A percentile compares a stretch with the other conserved stretches of the same genome.
These are phyloP conservation scores for Salvia rosmarinus DNA, from an alignment of 257 asterid species.

Conservation along the genomic window DNA sequence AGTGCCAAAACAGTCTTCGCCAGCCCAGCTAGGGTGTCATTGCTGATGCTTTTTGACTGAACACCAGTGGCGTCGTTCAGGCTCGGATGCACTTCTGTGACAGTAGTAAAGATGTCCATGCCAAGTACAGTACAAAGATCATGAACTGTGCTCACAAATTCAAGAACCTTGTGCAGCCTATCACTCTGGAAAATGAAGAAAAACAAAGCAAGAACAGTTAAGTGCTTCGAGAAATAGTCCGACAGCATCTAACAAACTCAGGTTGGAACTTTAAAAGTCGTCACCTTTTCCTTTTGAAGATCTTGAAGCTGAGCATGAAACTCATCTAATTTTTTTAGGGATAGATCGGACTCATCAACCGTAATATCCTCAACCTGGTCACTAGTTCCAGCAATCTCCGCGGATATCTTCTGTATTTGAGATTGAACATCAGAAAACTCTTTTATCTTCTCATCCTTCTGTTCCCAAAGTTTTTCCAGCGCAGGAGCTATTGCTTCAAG, in stretches of 20 bases:
- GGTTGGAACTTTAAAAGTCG: slow-evolving; percentile 18
- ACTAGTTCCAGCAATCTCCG: slow-evolving; percentile 79
- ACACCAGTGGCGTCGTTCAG: slow-evolving; percentile 76
- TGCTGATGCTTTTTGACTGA: slow-evolving; percentile 93
- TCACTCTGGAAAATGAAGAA: slow-evolving; percentile 68
- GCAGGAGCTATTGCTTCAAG: slow-evolving; percentile 90
- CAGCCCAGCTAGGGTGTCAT: slow-evolving; percentile 77
- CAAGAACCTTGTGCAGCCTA: slow-evolving; percentile 92
- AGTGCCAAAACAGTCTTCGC: slow-evolving; percentile 84
- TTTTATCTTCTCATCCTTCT: slow-evolving; percentile 81
- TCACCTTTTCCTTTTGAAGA: slow-evolving; percentile 94
- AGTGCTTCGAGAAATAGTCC: slow-evolving; percentile 11
- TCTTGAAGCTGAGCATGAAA: slow-evolving; percentile 85
- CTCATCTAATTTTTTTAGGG: slow-evolving; percentile 76
- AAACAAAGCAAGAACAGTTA: slow-evolving; percentile 23
- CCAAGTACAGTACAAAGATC: slow-evolving; percentile 97
- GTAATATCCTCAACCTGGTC: slow-evolving; percentile 59
- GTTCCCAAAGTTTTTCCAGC: slow-evolving; percentile 78
- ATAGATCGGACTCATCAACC: slow-evolving; percentile 83
- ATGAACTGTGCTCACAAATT: slow-evolving; percentile 92
- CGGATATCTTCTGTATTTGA: slow-evolving; percentile 81
- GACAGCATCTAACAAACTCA: slow-evolving; percentile 15
- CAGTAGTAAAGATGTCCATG: slow-evolving; percentile 76
- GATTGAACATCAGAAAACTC: slow-evolving; percentile 90
- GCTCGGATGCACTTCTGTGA: slow-evolving; percentile 94